These are phyloP conservation scores for Eruca vesicaria DNA, from an alignment of 441 rosid genomes.

Conservation along the genomic window DNA sequence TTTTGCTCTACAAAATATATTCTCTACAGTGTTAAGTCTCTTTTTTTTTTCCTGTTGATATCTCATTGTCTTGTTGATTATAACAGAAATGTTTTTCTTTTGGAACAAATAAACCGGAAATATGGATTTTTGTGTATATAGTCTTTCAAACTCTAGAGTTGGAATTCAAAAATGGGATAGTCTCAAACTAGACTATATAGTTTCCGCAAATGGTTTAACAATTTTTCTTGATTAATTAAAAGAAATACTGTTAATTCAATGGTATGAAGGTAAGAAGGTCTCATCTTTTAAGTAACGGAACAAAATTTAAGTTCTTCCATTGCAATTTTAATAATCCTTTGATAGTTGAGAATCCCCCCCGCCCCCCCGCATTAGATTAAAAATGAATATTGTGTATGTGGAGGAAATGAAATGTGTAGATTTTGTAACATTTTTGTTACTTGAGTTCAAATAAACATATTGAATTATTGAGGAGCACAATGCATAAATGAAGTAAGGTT, in stretches of 20 bases:
- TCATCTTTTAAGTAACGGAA: background rate
- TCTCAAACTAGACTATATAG: background rate
- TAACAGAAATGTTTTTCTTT: background rate
- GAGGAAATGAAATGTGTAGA: background rate
- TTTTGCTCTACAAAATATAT: background rate
- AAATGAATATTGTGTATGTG: constrained; percentile 3
- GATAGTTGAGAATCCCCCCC: background rate
- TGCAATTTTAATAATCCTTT: background rate
- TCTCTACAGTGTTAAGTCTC: background rate
- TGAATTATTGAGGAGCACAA: background rate
- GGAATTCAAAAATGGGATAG: background rate
- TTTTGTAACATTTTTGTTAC: background rate
- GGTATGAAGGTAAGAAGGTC: background rate
- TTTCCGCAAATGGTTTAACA: background rate
- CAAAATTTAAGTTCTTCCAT: background rate
- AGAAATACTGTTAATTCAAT: background rate
- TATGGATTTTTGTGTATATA: background rate
- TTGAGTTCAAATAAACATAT: background rate
- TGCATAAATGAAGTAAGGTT: constrained; percentile 18
- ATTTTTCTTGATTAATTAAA: too few species aligned
- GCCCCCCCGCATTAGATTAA: background rate
- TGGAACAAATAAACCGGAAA: background rate
- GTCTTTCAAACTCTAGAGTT: too few species aligned
- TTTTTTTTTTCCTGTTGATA: background rate
- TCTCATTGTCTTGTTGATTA: background rate